phyloP scores from a whole-genome alignment of 192 early-diverging fungal genomes.

The Thamnidium elegans region DNA sequence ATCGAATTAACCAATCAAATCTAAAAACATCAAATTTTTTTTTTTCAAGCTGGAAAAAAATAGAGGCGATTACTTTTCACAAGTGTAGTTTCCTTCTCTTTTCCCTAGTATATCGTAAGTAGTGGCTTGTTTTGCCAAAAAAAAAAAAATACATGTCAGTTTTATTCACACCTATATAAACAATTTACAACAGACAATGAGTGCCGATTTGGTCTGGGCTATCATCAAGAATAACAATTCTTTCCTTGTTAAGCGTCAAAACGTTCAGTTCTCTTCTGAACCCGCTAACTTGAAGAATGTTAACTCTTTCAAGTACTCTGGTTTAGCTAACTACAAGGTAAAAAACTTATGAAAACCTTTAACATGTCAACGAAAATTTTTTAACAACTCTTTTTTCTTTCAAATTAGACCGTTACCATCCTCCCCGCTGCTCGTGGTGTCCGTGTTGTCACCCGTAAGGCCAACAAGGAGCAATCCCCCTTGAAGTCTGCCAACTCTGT shows the following conservation, averaged over 20 bases:
- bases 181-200: conserved; percentile 31
- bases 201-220: conserved; percentile 47
- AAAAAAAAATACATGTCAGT: not conserved
- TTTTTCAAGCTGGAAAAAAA: conserved; percentile 13
- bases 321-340: conserved; percentile 76
- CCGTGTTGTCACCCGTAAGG: conserved; percentile 59
- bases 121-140: conserved; percentile 7
- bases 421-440: conserved; percentile 62
- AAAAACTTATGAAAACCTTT: not conserved
- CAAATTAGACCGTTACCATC: conserved; percentile 57
- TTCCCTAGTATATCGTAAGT: conserved; percentile 21
- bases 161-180: not conserved
- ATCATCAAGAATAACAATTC: conserved; percentile 75
- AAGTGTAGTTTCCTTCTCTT: conserved; percentile 10
- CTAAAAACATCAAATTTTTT: not conserved
- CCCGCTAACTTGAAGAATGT: conserved; percentile 73
- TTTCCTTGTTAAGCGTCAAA: conserved; percentile 81
- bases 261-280: conserved; percentile 70
- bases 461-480: conserved; percentile 50
- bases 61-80: not conserved
- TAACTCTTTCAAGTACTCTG: conserved; percentile 83
- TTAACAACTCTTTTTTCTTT: not conserved
- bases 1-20: conserved; percentile 1
- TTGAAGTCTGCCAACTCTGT: conserved; percentile 49
- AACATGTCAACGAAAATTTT: not conserved